These are phyloP conservation scores for Huntiella abstrusa DNA, from an alignment of 2,329 filamentous ascomycete species.

Conservation along the genomic window DNA sequence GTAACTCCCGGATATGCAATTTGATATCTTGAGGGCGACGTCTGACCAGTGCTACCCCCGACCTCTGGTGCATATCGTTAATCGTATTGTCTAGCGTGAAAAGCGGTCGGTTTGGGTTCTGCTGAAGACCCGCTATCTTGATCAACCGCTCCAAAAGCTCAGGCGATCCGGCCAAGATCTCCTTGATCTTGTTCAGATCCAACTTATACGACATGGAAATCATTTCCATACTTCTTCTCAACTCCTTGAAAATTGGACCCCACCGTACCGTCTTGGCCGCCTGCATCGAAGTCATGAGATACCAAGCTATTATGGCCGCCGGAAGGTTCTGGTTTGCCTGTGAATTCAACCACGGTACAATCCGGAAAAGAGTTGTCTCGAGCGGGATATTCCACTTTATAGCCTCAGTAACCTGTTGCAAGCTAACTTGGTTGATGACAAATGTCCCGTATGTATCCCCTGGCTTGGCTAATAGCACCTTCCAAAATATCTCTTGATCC, in stretches of 20 bases:
- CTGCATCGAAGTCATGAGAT: slow-evolving; percentile 6
- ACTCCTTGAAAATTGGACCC: background rate
- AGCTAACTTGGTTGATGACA: background rate
- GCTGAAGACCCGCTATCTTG: background rate
- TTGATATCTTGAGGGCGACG: background rate
- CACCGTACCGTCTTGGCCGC: background rate
- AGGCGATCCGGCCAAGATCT: slow-evolving; percentile 1
- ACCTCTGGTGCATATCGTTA: background rate
- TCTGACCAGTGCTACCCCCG: background rate
- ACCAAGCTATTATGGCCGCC: slow-evolving; percentile 8
- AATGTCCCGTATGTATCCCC: background rate
- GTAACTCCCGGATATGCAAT: slow-evolving; percentile 7
- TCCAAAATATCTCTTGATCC: slow-evolving; percentile 10
- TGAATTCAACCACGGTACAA: slow-evolving; percentile 4
- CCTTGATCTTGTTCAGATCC: background rate
- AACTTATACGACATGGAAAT: background rate
- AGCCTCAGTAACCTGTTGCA: too few species aligned
- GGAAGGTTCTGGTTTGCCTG: background rate
- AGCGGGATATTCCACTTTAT: background rate
- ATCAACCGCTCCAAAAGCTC: background rate
- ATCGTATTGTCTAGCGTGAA: background rate
- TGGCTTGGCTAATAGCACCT: background rate
- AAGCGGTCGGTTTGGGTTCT: background rate
- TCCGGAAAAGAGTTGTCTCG: background rate
- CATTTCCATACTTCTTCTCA: background rate